These are phyloP conservation scores for Pterocarpus macrocarpus DNA, from an alignment of 306 rosid species.

Conservation along the genomic window DNA sequence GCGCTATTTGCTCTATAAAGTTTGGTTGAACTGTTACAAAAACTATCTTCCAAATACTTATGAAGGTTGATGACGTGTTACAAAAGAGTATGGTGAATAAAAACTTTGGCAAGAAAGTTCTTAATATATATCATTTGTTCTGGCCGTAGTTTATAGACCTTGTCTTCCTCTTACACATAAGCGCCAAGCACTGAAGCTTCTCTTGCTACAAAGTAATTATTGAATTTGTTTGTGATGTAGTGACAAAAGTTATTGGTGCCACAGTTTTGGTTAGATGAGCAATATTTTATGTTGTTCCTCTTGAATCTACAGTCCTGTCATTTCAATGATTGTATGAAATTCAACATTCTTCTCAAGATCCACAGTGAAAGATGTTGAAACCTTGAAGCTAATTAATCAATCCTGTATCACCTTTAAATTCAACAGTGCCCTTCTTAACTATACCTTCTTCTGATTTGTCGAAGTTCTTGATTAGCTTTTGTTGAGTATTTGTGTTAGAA, in stretches of 20 bases:
- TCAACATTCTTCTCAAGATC: background rate
- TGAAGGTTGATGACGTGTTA: background rate
- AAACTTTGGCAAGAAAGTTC: background rate
- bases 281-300: background rate
- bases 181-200: constrained; percentile 36
- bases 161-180: background rate
- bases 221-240: background rate
- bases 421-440: background rate
- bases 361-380: background rate
- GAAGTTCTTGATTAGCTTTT: background rate
- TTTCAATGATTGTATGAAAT: background rate
- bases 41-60: background rate
- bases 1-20: background rate
- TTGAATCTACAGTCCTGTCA: background rate
- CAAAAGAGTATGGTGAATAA: background rate
- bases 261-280: constrained; percentile 5
- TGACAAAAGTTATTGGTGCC: background rate
- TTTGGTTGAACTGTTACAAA: background rate
- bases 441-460: background rate
- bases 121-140: background rate
- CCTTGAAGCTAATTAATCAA: background rate
- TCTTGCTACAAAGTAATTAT: constrained; percentile 20
- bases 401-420: constrained; percentile 1
- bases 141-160: background rate
- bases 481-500: too few species aligned